Base-by-base conservation (phyloP, 2,329 filamentous ascomycete species). In the Cytospora schulzeri region DNA sequence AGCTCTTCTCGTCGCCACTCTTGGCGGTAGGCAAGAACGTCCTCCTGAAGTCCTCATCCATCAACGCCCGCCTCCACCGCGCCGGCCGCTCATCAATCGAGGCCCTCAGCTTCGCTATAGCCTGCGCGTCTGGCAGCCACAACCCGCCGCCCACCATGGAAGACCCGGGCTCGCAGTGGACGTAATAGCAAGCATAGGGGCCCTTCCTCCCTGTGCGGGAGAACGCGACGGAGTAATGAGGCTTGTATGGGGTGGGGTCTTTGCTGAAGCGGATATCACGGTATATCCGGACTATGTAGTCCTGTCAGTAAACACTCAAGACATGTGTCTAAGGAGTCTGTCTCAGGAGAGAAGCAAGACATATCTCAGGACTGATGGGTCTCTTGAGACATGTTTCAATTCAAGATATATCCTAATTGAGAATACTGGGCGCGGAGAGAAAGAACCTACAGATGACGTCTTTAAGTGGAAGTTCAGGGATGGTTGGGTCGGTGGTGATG, bases 181-280 rank as follows among this genome's bases (percentile, higher is more conserved):
- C 78, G 77, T 96, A 97, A 78, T 97, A 97, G 73, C 88, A 89
- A 8, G 93, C 93, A 76, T 95, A 96, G 12, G 91, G 89, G 0
- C 92, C 92, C 76, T 97, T 96, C 62, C 91, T 85, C 24, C 93
- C 93, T 0, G 92, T 96, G 24, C 93, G 88, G 63, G 91, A 95
- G 88, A 91, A 96, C 28, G 91, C 91, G 45, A 90, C 92, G 12
- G 90, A 91, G 76, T 93, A 96, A 77, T 93, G 87, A 61, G 91
- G 85, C 88, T 96, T 96, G 80, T 96, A 97, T 0, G 93, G 93
- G 2, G 92, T 95, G 24, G 86, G 90, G 72, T 96, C 89, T 70
- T 91, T 90, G 71, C 85, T 91, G 77, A 96, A 97, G 62, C 93
- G 87, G 52, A 95, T 84, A 71, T 97, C 93, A 70, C 93, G 84